Percentiles rank a stretch among this genome's conserved stretches.
Conservation (phyloP, 1,284 basidiomycete genomes). For the Uromyces viciae-fabae region DNA sequence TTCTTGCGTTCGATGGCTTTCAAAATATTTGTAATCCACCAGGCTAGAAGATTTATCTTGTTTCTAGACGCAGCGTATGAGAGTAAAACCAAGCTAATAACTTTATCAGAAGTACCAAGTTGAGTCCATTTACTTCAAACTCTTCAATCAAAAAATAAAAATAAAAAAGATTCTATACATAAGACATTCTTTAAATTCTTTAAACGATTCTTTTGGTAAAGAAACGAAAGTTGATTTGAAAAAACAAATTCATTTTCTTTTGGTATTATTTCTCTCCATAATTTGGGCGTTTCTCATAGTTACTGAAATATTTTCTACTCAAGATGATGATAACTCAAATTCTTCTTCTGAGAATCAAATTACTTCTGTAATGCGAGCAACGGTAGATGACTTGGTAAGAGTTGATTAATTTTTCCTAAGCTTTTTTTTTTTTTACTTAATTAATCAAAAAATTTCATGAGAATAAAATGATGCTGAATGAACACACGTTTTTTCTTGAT, state of each 20-base stretch:
- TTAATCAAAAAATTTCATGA: not conserved
- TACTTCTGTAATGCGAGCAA: slow-evolving; percentile 50
- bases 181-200: no score
- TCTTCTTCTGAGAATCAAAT: not conserved
- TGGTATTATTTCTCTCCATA: not conserved
- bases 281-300: not conserved
- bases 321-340: no score
- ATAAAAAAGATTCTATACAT: no score
- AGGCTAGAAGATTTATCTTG: slow-evolving; percentile 41
- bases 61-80: slow-evolving; percentile 41
- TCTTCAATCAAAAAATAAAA: not conserved
- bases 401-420: not conserved
- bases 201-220: no score
- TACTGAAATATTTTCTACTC: slow-evolving; percentile 24
- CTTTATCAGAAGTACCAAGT: slow-evolving; percentile 84
- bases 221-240: not conserved
- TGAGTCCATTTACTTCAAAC: slow-evolving; percentile 61
- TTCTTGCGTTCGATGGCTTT: slow-evolving; percentile 14
- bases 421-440: no score
- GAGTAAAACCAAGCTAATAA: slow-evolving; percentile 76
- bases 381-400: slow-evolving; percentile 83
- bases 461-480: not conserved
- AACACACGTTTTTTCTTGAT: slow-evolving; percentile 31
- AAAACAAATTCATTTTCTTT: not conserved
- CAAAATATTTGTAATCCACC: no score